phyloP scores from a whole-genome alignment of 306 rosid species.

The Cucurbita moschata region DNA sequence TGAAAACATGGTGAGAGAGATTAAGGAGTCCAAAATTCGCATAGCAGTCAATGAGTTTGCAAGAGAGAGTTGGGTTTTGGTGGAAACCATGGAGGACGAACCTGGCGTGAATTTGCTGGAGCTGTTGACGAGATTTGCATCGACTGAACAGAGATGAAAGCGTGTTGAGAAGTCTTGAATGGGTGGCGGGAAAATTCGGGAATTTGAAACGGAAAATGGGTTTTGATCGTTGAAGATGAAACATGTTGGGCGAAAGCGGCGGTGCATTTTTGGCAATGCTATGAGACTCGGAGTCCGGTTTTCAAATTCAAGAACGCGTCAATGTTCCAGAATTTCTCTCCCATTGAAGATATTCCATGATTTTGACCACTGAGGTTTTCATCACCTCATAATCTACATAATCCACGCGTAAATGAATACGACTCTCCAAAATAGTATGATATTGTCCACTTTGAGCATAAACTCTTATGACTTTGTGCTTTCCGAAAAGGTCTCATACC shows the following conservation, averaged over 20 bases:
- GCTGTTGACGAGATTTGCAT: conserved; percentile 45
- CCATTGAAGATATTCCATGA: too few relatives aligned
- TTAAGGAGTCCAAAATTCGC: conserved; percentile 35
- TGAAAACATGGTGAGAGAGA: conserved; percentile 29
- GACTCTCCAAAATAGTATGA: too few relatives aligned
- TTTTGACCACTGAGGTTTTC: too few relatives aligned
- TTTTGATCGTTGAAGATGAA: conserved; percentile 11
- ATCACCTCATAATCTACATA: too few relatives aligned
- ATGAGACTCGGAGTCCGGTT: neutral
- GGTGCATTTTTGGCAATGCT: neutral
- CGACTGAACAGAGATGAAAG: conserved; percentile 32
- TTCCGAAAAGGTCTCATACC: too few relatives aligned
- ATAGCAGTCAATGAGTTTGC: conserved; percentile 41
- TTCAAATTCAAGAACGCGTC: neutral
- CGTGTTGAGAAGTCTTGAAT: conserved; percentile 27
- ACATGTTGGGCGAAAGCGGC: conserved; percentile 11
- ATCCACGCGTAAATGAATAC: too few relatives aligned
- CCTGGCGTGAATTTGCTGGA: conserved; percentile 51
- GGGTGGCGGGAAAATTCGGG: conserved; percentile 17
- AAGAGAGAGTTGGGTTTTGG: conserved; percentile 46
- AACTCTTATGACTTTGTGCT: too few relatives aligned
- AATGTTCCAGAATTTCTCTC: neutral
- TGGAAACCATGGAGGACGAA: conserved; percentile 56
- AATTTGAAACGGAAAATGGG: conserved; percentile 11
- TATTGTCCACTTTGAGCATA: too few relatives aligned